phyloP scores from a whole-genome alignment of 2,329 filamentous ascomycete genomes.

The Saccharata proteae region DNA sequence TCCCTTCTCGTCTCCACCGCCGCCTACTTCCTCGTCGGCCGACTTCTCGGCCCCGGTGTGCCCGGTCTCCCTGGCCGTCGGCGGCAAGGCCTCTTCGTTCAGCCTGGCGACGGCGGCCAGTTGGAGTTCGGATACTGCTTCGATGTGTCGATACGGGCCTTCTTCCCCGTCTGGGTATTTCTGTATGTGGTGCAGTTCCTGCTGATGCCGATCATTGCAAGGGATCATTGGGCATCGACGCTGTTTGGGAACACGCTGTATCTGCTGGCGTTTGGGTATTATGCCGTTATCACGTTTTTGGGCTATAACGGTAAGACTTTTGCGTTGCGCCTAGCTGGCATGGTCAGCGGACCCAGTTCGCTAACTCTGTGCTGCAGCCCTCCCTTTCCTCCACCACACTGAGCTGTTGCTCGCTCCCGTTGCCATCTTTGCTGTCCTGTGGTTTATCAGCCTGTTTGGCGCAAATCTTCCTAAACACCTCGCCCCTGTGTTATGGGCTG shows the following conservation, averaged over 20 bases:
- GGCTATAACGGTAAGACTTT: conserved; percentile 46
- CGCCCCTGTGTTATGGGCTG: conserved; percentile 39
- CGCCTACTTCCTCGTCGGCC: conserved; percentile 53
- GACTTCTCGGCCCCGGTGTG: conserved; percentile 47
- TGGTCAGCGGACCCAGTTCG: background rate
- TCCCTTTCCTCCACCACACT: conserved; percentile 56
- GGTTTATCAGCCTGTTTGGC: conserved; percentile 41
- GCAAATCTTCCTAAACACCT: conserved; percentile 40
- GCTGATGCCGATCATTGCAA: conserved; percentile 48
- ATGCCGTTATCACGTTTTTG: conserved; percentile 56
- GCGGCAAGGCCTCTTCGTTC: conserved; percentile 46
- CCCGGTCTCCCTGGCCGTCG: conserved; percentile 39
- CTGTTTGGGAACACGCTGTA: conserved; percentile 56
- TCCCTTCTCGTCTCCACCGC: conserved; percentile 48
- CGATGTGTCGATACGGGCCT: conserved; percentile 55
- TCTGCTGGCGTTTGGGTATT: conserved; percentile 52
- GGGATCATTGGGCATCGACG: conserved; percentile 43
- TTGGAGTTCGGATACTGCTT: conserved; percentile 62
- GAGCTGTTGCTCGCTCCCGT: conserved; percentile 53
- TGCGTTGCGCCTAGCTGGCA: background rate
- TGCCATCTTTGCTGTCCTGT: conserved; percentile 46
- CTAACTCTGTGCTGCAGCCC: conserved; percentile 27
- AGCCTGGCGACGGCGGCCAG: conserved; percentile 43
- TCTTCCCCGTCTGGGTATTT: conserved; percentile 55
- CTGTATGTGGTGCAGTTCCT: conserved; percentile 57